These are phyloP conservation scores for Fusarium buxicola DNA, from an alignment of 2,329 filamentous ascomycete genomes.

Conservation along the genomic window DNA sequence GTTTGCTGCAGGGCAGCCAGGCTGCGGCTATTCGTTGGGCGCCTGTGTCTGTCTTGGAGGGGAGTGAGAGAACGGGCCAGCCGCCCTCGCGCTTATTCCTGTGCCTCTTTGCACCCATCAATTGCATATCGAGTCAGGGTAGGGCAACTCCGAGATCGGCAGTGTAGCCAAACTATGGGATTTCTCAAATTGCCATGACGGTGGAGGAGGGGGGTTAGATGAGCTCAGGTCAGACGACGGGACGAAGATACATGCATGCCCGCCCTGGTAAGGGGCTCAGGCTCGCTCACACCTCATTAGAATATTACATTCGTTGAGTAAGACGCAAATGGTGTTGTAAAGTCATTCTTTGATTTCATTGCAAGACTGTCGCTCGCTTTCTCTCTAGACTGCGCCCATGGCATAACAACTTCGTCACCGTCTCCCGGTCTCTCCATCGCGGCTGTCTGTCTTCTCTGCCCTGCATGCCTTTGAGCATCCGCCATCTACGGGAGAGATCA, in stretches of 20 bases:
- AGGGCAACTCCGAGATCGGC: constrained; percentile 3
- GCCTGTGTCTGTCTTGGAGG: constrained; percentile 5
- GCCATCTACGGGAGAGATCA: constrained; percentile 26
- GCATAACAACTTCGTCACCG: constrained; percentile 17
- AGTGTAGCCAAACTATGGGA: constrained; percentile 25
- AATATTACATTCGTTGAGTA: not conserved
- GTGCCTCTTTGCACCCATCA: constrained; percentile 15
- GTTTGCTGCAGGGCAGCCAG: constrained; percentile 5
- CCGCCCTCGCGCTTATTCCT: constrained; percentile 36
- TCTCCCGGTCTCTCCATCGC: constrained; percentile 19
- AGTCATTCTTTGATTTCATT: constrained; percentile 30
- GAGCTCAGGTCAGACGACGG: not conserved
- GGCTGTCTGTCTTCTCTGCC: constrained; percentile 7
- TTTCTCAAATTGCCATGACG: constrained; percentile 25
- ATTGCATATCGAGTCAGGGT: constrained; percentile 19
- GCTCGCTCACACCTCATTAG: not conserved
- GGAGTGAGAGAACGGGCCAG: constrained; percentile 25
- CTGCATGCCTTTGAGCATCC: constrained; percentile 8
- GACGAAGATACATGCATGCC: too few relatives aligned
- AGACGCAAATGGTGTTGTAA: not conserved
- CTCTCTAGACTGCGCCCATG: constrained; percentile 22
- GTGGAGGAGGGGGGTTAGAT: not conserved
- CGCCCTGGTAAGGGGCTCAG: not conserved
- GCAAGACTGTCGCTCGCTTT: constrained; percentile 11
- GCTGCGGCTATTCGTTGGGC: constrained; percentile 29